Evolutionary conservation across 345 rosid species (phyloP), one percentile per base, ranked within the genome.

Genomic region (Aurinia saxatilis): DNA sequence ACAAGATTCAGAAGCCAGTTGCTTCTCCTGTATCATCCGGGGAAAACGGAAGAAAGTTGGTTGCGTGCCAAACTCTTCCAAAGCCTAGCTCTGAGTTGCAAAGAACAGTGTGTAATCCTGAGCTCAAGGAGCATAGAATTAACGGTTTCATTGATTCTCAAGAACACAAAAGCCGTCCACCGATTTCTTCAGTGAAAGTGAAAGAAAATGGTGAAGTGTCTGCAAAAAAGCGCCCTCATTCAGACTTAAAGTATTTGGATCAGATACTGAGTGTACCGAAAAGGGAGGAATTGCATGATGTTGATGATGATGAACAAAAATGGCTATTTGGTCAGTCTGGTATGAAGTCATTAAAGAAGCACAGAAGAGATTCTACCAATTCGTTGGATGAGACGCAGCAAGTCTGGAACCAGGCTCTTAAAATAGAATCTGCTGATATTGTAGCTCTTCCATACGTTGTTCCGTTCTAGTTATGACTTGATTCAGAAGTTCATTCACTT

Each of bases 361-460:
- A 71, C 14, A 61, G 63, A 67, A 27, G 59, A 54, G 77, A 63
- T 29, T 60, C 51, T 40, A n/a, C 40, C 16, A 23, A 66, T 40
- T 56, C 57, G 13, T 30, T 29, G 16, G 57, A 51, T 35, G 75
- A 58, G 56, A 14, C 44, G 30, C 73, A 41, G 12, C 74, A 62
- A 61, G 88, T 90, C 5, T 90, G 96, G 96, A 79, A 87, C 58
- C 77, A 81, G 49, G 79, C 84, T 67, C 47, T 77, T 59, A 78
- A 49, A 70, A 67, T 90, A 69, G 90, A 79, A 65, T 78, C 80
- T 27, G 88, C 82, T 42, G 90, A 90, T 60, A 21, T 78, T 27
- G 57, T 63, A 38, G 95, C 95, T 50, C 80, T 86, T 54, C 96
- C 95, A 5, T 90, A 84, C 29, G 91, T 90, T 36, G 75, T 86